A percentile compares a stretch with the other conserved stretches of the same genome.
Conservation (phyloP, 345 rosid species). For the Eucalyptus lansdowneana region DNA sequence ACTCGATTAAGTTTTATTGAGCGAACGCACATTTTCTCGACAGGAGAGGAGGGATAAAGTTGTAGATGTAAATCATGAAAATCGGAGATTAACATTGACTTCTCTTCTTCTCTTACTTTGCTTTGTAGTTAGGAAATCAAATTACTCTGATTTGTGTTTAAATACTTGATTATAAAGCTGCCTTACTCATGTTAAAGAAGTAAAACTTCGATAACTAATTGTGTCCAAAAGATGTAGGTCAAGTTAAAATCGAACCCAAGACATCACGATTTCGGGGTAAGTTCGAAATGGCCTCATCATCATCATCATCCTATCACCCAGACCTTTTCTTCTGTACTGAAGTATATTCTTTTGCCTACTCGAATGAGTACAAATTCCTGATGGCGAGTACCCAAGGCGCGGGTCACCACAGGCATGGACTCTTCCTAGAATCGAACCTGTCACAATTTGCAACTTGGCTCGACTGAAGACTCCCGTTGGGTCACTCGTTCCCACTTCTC, state of each 20-base stretch:
- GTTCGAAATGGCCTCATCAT: background rate
- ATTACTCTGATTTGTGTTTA: background rate
- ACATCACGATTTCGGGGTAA: background rate
- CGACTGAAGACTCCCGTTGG: background rate
- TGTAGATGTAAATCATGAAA: background rate
- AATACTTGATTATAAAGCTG: background rate
- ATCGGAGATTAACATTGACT: background rate
- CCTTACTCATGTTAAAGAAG: background rate
- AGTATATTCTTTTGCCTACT: background rate
- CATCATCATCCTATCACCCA: too few species aligned
- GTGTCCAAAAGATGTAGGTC: background rate
- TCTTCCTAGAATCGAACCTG: background rate
- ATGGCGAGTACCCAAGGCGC: background rate
- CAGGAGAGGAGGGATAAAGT: background rate
- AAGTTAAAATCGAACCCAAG: background rate
- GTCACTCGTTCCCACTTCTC: background rate
- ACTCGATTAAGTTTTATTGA: background rate
- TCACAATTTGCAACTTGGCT: background rate
- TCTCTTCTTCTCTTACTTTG: background rate
- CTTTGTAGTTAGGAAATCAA: background rate
- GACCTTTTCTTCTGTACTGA: too few species aligned
- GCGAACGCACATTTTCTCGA: background rate
- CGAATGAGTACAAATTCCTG: background rate
- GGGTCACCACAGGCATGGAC: background rate
- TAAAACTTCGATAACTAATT: background rate